phyloP scores from a whole-genome alignment of 345 rosid species.

The Boechera divaricarpa region DNA sequence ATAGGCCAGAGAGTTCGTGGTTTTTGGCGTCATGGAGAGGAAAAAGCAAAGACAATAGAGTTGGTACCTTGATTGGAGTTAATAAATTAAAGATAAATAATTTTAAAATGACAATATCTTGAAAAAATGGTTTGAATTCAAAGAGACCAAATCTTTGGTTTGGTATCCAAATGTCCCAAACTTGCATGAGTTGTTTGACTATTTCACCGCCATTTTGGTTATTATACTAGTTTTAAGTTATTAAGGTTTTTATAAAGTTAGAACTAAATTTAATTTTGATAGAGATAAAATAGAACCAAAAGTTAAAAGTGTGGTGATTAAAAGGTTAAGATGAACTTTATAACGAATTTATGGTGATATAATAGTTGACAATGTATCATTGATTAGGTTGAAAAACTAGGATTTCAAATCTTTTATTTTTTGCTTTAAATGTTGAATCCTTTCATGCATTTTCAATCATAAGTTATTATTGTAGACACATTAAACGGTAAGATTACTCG shows the following conservation, averaged over 20 bases:
- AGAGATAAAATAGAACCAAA: neutral
- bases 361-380: neutral
- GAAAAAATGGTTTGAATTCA: slow-evolving; percentile 6
- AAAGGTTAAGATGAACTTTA: neutral
- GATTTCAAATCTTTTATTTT: too few species aligned
- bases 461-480: neutral
- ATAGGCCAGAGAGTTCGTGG: slow-evolving; percentile 32
- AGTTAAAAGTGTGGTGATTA: neutral
- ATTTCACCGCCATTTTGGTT: slow-evolving; percentile 28
- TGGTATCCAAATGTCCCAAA: slow-evolving; percentile 32
- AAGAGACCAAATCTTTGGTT: slow-evolving; percentile 30
- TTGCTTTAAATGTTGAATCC: too few species aligned
- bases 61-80: slow-evolving; percentile 35
- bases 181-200: slow-evolving; percentile 36
- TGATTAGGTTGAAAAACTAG: neutral
- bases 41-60: slow-evolving; percentile 32
- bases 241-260: neutral
- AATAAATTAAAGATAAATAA: neutral
- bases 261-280: neutral
- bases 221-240: neutral
- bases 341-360: neutral
- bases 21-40: slow-evolving; percentile 17
- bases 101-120: neutral
- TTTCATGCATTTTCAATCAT: neutral
- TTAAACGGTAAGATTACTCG: neutral